Evolutionary conservation across 2,329 filamentous ascomycete genomes (phyloP).

Genomic region (Incumbomyces lentus): DNA sequence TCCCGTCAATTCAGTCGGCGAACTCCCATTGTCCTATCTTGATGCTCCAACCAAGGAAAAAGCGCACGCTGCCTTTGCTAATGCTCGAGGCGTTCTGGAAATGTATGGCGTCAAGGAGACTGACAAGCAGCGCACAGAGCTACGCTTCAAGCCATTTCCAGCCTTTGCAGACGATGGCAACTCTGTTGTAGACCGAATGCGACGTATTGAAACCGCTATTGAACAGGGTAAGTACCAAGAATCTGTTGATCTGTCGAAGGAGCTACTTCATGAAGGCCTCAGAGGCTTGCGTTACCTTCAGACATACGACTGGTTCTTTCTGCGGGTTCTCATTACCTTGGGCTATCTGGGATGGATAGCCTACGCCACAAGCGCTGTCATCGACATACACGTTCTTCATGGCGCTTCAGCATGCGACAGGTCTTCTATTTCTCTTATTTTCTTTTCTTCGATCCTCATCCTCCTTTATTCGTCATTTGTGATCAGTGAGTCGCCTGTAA

Average conservation of each 20-base stretch:
- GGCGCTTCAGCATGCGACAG: constrained; percentile 55
- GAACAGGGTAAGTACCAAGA: constrained; percentile 55
- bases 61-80: constrained; percentile 72
- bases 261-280: constrained; percentile 65
- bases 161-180: constrained; percentile 55
- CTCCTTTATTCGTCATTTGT: constrained; percentile 68
- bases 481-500: constrained; percentile 64
- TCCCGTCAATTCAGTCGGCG: constrained; percentile 91
- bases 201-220: constrained; percentile 59
- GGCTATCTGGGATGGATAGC: constrained; percentile 95
- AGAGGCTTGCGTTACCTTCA: constrained; percentile 86
- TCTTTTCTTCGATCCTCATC: constrained; percentile 68
- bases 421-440: constrained; percentile 46
- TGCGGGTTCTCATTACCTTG: constrained; percentile 74
- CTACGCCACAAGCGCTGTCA: constrained; percentile 78
- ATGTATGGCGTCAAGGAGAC: constrained; percentile 94
- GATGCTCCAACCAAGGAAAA: constrained; percentile 64
- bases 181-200: constrained; percentile 56
- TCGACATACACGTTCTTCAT: constrained; percentile 78
- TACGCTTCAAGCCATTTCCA: constrained; percentile 68
- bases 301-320: constrained; percentile 96
- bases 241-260: constrained; percentile 67
- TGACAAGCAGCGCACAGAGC: constrained; percentile 62
- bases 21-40: constrained; percentile 76
- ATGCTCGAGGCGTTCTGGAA: constrained; percentile 78